phyloP scores from a whole-genome alignment of 129 eudicot genomes.

The Cynara cardunculus region DNA sequence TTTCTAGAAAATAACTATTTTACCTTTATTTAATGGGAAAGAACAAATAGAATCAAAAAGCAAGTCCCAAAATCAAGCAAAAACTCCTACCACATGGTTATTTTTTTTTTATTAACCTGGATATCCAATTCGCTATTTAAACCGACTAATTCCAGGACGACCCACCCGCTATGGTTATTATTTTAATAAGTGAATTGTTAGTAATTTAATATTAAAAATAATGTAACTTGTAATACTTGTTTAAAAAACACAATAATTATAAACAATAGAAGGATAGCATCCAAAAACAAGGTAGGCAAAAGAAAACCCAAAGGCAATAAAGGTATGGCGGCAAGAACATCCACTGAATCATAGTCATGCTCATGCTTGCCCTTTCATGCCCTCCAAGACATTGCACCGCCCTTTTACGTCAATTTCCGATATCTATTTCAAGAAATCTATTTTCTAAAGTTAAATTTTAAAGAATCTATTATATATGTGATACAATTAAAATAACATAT shows the following conservation, averaged over 20 bases:
- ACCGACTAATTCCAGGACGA: too few relatives aligned
- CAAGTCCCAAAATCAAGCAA: neutral
- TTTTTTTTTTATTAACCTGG: too few relatives aligned
- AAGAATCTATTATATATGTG: neutral
- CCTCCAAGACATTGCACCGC: neutral
- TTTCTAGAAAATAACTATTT: neutral
- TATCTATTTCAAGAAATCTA: neutral
- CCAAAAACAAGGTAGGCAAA: neutral
- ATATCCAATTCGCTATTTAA: too few relatives aligned
- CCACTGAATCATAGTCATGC: constrained; percentile 11
- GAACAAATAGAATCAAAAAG: neutral
- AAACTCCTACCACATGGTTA: neutral
- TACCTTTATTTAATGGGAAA: neutral
- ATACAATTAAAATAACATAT: neutral
- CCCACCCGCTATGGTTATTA: too few relatives aligned
- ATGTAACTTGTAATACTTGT: neutral
- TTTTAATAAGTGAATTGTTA: too few relatives aligned
- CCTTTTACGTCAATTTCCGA: neutral
- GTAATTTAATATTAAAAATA: too few relatives aligned
- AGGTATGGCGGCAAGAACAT: constrained; percentile 25
- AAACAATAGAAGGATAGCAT: neutral
- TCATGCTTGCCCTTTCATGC: neutral
- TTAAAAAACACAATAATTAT: neutral
- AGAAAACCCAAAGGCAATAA: constrained; percentile 33
- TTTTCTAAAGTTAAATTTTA: neutral